Base-by-base conservation (phyloP, 805 yeast species). In the Debaryomyces hansenii region DNA sequence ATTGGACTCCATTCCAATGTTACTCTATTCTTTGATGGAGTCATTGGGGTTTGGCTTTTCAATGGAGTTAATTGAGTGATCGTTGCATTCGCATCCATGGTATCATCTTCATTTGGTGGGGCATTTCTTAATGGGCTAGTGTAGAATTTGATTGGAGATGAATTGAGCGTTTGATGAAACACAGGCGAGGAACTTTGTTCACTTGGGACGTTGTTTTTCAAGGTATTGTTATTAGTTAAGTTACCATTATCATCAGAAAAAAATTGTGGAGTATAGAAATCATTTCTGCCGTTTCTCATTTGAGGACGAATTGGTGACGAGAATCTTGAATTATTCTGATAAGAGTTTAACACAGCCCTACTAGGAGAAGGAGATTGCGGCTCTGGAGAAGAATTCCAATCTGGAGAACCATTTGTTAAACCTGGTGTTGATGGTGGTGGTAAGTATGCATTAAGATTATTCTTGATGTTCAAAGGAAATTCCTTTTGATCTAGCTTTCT, bases 1-100 rank as follows among this genome's bases (percentile, higher is more conserved):
- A 72, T 67, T 3, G 77, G 76, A 46, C 75, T 68, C 78, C 78
- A 73, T 53, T 73, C 76, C 40, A 70, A 55, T 5, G 59, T 59
- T 36, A 71, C 58, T 42, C 55, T 58, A 44, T 62, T 67, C n/a
- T 58, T 59, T 21, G 59, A 57, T 2, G 75, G 74, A 4, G 74
- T 69, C 35, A 59, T 62, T 8, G 72, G 72, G 2, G 54, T 48
- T 28, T 57, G 62, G 41, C 62, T 63, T 44, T 66, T 68, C 36
- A 69, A 55, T 3, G 77, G 77, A 4, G 75, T 70, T 38, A 69
- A 54, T 53, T 70, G 75, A 3, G 71, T 55, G 7, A 71, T 62
- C 12, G 77, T 72, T 31, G 66, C 70, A 53, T 71, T 68, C 24
- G 64, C 70, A 49, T 72, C 76, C 4, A 67, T 64, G 4, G 67